Evolutionary conservation across 208 protist genomes (phyloP).

Genomic region (Herpetomonas muscarum): DNA sequence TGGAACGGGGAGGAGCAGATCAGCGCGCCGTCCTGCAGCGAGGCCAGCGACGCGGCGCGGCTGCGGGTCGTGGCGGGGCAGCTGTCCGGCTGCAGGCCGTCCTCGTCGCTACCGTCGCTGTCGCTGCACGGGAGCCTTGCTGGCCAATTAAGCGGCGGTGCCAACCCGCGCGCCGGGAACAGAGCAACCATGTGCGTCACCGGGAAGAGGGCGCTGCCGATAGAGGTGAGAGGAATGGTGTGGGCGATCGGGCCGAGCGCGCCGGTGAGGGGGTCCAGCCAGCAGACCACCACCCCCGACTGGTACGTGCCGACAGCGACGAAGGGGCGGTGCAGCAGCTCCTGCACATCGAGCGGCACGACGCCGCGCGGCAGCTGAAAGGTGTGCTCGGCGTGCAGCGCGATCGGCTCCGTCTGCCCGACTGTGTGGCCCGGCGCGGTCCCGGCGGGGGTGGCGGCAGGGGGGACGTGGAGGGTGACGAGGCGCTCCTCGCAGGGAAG

Average conservation of each 20-base stretch:
- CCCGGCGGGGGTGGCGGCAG: neutral
- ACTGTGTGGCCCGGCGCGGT: neutral
- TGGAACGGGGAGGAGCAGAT: slow-evolving; percentile 25
- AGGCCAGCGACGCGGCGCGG: slow-evolving; percentile 1
- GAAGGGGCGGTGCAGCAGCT: slow-evolving; percentile 42
- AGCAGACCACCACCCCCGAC: slow-evolving; percentile 62
- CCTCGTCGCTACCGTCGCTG: too few relatives aligned
- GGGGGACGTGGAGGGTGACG: slow-evolving; percentile 33
- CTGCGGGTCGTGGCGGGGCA: too few relatives aligned
- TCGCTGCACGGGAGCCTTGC: too few relatives aligned
- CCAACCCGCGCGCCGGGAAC: slow-evolving; percentile 26
- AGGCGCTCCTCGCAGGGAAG: slow-evolving; percentile 77
- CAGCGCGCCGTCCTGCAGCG: slow-evolving; percentile 15
- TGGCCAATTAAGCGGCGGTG: slow-evolving; percentile 4
- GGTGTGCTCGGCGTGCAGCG: slow-evolving; percentile 5
- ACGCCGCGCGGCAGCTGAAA: slow-evolving; percentile 48
- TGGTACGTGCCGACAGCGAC: slow-evolving; percentile 65
- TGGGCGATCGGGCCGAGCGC: slow-evolving; percentile 29
- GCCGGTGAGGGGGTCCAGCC: slow-evolving; percentile 20
- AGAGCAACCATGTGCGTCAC: slow-evolving; percentile 40
- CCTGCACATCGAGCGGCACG: slow-evolving; percentile 66
- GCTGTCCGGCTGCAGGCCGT: too few relatives aligned
- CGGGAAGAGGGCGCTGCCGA: slow-evolving; percentile 47
- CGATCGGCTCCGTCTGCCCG: slow-evolving; percentile 3
- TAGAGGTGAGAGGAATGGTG: slow-evolving; percentile 25